phyloP scores from a whole-genome alignment of 164 flowering plant species.

The Tetrastigma voinierianum region DNA sequence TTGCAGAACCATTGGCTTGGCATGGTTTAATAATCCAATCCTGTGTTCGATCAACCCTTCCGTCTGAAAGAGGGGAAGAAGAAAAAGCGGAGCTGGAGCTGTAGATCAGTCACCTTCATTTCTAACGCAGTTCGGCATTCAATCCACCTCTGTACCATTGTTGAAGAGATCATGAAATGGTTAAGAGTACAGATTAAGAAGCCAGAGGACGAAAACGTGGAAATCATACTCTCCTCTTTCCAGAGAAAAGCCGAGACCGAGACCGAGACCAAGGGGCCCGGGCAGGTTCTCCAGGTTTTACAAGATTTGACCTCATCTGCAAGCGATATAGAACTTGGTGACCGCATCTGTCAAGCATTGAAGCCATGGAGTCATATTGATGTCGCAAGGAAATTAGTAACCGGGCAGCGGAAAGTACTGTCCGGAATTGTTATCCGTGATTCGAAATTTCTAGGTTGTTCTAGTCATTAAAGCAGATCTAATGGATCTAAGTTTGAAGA shows the following conservation, averaged over 20 bases:
- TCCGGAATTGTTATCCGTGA: conserved; percentile 67
- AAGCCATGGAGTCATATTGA: conserved; percentile 55
- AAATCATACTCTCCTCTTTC: conserved; percentile 37
- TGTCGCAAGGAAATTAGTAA: conserved; percentile 49
- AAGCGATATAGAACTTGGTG: conserved; percentile 45
- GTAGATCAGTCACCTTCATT: conserved; percentile 41
- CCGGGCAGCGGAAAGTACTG: conserved; percentile 35
- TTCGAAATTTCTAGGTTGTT: conserved; percentile 45
- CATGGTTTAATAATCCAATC: conserved; percentile 74
- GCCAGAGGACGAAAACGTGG: conserved; percentile 47
- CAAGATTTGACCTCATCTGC: conserved; percentile 26
- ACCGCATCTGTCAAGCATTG: conserved; percentile 40
- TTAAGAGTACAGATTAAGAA: conserved; percentile 38
- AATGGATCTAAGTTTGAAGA: conserved; percentile 19
- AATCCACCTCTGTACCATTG: conserved; percentile 26
- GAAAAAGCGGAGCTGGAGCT: conserved; percentile 53
- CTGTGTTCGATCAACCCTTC: conserved; percentile 55
- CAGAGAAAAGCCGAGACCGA: conserved; percentile 26
- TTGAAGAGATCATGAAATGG: conserved; percentile 58
- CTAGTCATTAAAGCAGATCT: conserved; percentile 40
- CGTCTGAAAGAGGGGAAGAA: conserved; percentile 82
- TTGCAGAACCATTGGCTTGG: conserved; percentile 88
- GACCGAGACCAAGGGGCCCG: conserved; percentile 60
- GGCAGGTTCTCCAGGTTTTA: conserved; percentile 44
- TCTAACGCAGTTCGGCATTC: conserved; percentile 42